Evolutionary conservation across 2,329 filamentous ascomycete genomes (phyloP).

Genomic region (Lasiodiplodia theobromae): DNA sequence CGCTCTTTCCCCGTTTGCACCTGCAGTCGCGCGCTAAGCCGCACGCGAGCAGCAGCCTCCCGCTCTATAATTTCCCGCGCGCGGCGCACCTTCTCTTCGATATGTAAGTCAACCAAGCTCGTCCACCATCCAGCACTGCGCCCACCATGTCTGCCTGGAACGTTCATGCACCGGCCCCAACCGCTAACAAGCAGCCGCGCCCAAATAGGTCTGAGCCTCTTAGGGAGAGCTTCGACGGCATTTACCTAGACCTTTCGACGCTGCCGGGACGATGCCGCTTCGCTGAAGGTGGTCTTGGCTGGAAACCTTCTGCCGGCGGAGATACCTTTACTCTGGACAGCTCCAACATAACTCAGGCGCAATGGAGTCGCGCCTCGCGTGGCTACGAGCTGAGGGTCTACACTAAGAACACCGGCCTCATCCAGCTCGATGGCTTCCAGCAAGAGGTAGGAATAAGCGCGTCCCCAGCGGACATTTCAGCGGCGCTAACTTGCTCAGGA

Average conservation of each 20-base stretch:
- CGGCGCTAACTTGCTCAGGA: conserved; percentile 61
- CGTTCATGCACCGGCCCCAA: background rate
- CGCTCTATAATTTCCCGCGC: conserved; percentile 1
- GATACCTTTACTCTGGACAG: conserved; percentile 94
- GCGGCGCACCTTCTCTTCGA: background rate
- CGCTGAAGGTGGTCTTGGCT: conserved; percentile 91
- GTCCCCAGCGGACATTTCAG: background rate
- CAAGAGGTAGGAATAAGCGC: conserved; percentile 68
- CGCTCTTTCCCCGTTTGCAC: conserved; percentile 19
- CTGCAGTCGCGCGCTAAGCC: conserved; percentile 11
- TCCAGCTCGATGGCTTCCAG: conserved; percentile 94
- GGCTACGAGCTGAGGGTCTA: conserved; percentile 94
- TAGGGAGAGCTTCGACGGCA: conserved; percentile 95
- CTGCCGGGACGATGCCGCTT: conserved; percentile 93
- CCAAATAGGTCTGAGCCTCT: conserved; percentile 26
- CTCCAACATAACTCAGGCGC: conserved; percentile 81
- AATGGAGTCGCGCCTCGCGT: conserved; percentile 93
- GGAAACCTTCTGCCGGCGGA: conserved; percentile 87
- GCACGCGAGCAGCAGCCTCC: background rate
- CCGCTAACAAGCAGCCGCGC: background rate
- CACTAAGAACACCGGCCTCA: conserved; percentile 81
- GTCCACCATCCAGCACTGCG: background rate
- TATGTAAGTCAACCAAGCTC: conserved; percentile 18
- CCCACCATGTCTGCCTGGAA: conserved; percentile 19
- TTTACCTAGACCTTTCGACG: conserved; percentile 94